Conservation (phyloP, 176 grass and related monocot species). For the Stipa capillata region DNA sequence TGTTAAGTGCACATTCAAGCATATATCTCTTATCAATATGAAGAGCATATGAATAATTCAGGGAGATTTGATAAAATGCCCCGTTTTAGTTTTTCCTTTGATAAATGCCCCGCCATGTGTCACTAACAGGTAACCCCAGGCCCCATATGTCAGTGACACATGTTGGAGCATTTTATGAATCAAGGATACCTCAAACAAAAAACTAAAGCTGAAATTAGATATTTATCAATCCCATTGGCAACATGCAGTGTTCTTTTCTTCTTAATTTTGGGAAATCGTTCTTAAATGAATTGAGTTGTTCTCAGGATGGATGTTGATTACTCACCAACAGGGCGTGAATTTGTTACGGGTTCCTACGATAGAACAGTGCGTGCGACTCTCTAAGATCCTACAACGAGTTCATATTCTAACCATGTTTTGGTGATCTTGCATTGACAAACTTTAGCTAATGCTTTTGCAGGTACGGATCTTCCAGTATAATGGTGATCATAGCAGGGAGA, state of each 20-base stretch:
- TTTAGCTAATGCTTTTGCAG: constrained; percentile 43
- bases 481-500: constrained; percentile 91
- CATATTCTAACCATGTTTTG: constrained; percentile 11
- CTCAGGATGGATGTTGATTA: constrained; percentile 99
- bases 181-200: too few species aligned
- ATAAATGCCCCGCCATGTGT: too few species aligned
- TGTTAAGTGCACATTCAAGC: neutral
- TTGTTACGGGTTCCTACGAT: constrained; percentile 97
- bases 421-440: neutral
- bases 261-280: neutral
- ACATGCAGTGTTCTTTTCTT: neutral
- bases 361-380: constrained; percentile 55
- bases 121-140: too few species aligned
- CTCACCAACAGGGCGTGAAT: constrained; percentile 91
- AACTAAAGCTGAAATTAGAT: too few species aligned
- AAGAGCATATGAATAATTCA: neutral
- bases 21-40: neutral
- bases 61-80: too few species aligned
- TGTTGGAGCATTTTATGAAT: too few species aligned
- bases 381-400: constrained; percentile 3
- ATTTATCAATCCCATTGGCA: neutral
- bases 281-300: constrained; percentile 22
- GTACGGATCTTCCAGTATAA: constrained; percentile 75
- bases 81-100: too few species aligned
- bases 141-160: too few species aligned